phyloP scores from a whole-genome alignment of 306 rosid species.

The Mimosa pudica region DNA sequence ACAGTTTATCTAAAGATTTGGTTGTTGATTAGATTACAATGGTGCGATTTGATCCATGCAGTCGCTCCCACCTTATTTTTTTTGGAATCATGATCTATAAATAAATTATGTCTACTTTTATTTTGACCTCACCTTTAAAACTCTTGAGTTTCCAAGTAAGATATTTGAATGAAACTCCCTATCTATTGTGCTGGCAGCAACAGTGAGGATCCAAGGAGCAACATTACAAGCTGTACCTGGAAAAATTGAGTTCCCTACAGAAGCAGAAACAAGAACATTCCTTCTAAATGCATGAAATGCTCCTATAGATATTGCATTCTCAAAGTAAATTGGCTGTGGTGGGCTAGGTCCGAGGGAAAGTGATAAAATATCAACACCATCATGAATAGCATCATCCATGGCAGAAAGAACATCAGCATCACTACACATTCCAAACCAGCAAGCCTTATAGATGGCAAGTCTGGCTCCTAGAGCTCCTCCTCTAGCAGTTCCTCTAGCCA shows the following conservation, averaged over 20 bases:
- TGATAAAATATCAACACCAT: constrained; percentile 70
- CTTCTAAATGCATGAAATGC: constrained; percentile 67
- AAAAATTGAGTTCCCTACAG: constrained; percentile 66
- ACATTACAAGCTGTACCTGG: constrained; percentile 68
- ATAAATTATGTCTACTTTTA: constrained; percentile 7
- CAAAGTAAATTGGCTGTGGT: constrained; percentile 58
- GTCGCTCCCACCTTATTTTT: no score
- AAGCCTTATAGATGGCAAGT: constrained; percentile 74
- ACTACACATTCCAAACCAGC: constrained; percentile 60
- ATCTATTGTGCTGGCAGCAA: constrained; percentile 68
- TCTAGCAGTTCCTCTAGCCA: constrained; percentile 67
- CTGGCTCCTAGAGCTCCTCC: constrained; percentile 70
- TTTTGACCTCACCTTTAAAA: constrained; percentile 52
- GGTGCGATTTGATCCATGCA: no score
- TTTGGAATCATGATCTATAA: neutral
- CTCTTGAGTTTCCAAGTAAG: constrained; percentile 59
- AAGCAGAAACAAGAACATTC: constrained; percentile 75
- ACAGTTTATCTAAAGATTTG: no score
- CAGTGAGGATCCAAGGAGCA: constrained; percentile 84
- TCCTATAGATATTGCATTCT: constrained; percentile 54
- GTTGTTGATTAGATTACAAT: no score
- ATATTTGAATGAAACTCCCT: constrained; percentile 64
- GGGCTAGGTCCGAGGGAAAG: constrained; percentile 71
- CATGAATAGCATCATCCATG: constrained; percentile 70
- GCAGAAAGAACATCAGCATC: constrained; percentile 69